Conservation (phyloP, 805 yeast species). For the Dipodascus albidus region DNA sequence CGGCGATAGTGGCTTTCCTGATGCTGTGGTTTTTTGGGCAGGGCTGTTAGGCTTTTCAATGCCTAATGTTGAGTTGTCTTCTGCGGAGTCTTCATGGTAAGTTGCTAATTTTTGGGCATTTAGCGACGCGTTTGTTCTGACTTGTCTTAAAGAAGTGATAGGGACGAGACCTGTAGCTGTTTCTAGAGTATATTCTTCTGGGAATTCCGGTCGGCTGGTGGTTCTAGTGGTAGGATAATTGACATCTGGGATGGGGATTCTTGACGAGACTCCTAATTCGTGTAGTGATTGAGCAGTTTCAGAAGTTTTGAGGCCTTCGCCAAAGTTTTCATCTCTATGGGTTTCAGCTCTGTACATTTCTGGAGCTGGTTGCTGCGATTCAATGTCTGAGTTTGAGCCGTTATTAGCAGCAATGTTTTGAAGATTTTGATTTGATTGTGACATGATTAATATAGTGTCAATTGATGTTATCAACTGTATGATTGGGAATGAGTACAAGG, state of each 20-base stretch:
- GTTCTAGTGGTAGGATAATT: conserved; percentile 35
- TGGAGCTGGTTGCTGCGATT: not conserved
- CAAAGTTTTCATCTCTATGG: not conserved
- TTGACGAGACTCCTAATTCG: conserved; percentile 48
- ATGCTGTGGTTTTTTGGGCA: too few relatives aligned
- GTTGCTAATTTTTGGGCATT: not conserved
- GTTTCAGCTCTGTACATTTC: not conserved
- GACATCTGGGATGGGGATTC: conserved; percentile 37
- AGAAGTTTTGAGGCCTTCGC: conserved; percentile 20
- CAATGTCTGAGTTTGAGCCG: not conserved
- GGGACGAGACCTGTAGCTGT: conserved; percentile 85
- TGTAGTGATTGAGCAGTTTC: conserved; percentile 66
- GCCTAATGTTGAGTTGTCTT: not conserved
- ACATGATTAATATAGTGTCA: too few relatives aligned
- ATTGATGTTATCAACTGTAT: too few relatives aligned
- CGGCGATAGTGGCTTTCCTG: conserved; percentile 2
- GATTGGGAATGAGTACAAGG: too few relatives aligned
- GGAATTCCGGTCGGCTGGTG: conserved; percentile 42
- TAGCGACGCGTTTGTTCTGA: not conserved
- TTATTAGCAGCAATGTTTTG: too few relatives aligned
- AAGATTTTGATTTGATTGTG: too few relatives aligned
- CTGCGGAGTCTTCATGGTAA: not conserved
- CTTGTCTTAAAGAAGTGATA: conserved; percentile 24
- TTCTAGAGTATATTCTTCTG: conserved; percentile 85
- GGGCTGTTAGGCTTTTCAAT: not conserved